Evolutionary conservation across 805 yeast genomes (phyloP).

Genomic region (Ogataea haglerorum): DNA sequence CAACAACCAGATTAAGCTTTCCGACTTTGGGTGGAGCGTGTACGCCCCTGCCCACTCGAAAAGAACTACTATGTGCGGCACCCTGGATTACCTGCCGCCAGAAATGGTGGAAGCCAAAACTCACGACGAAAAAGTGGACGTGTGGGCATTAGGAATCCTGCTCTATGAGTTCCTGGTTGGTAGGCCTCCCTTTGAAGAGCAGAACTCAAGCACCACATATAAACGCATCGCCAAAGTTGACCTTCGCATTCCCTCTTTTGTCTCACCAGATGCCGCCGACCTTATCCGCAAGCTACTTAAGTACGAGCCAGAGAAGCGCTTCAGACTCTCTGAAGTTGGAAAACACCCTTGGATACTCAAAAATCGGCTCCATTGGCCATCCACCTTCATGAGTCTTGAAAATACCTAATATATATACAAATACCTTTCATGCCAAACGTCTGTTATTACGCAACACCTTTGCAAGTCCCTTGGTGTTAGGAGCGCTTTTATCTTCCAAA

Average conservation of each 20-base stretch:
- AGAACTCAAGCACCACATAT: slow-evolving; percentile 72
- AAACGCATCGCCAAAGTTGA: slow-evolving; percentile 77
- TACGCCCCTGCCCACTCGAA: slow-evolving; percentile 48
- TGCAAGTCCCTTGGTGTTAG: slow-evolving; percentile 82
- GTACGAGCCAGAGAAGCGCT: slow-evolving; percentile 66
- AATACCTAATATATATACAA: slow-evolving; percentile 5
- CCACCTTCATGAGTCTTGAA: slow-evolving; percentile 11
- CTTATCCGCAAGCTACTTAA: slow-evolving; percentile 61
- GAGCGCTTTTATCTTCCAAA: slow-evolving; percentile 61
- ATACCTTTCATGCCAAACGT: slow-evolving; percentile 27
- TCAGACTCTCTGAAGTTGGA: slow-evolving; percentile 56
- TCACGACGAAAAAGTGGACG: slow-evolving; percentile 76
- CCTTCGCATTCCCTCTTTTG: slow-evolving; percentile 63
- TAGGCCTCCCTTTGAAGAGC: slow-evolving; percentile 88
- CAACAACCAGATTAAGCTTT: slow-evolving; percentile 73
- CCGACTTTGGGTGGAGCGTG: slow-evolving; percentile 97
- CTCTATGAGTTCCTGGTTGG: slow-evolving; percentile 87
- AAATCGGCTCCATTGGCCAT: slow-evolving; percentile 60
- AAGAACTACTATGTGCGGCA: slow-evolving; percentile 88
- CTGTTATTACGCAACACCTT: slow-evolving; percentile 56
- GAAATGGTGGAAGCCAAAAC: slow-evolving; percentile 86
- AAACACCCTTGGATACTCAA: slow-evolving; percentile 82
- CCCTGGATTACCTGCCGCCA: slow-evolving; percentile 91
- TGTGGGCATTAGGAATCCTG: slow-evolving; percentile 90
- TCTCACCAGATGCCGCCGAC: slow-evolving; percentile 74